Base-by-base conservation (phyloP, 352 stramenopile species). In the Phytophthora citrophthora region DNA sequence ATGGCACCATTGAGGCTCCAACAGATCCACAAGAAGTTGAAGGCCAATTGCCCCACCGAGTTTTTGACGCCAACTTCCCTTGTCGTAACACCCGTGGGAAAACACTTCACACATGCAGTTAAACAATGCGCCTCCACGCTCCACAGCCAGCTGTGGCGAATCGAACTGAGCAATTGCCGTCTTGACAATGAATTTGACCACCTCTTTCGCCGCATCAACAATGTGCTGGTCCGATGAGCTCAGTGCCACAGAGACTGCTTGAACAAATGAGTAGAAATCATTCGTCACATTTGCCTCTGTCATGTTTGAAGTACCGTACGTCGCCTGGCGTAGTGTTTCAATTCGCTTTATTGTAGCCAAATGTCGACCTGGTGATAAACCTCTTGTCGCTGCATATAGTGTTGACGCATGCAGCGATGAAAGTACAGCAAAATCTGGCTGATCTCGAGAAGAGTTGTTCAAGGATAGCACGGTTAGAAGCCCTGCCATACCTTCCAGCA, bases 11-110 rank as follows among this genome's bases (percentile, higher is more conserved):
- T 89, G 77, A 36, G 81, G 63, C 23, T 76, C 81, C 23, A 97
- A 61, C 9, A 67, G 36, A 27, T 93, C 74, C 23, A 95, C 79
- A 11, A 97, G 76, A 38, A 88, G 64, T 20, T 77, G 63, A 11
- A 97, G 63, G 4, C 87, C 89, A 29, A 82, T 74, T n/a, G 83
- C 81, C 51, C 86, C 87, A 5, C 88, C 89, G 8, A 95, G 70
- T 54, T 96, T 97, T 39, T 83, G 72, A 8, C 88, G 81, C 89
- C 89, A 97, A 31, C 79, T 92, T 31, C 67, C 77, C 64, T 95
- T 96, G 61, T 96, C 86, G 40, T 95, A 96, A 45, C 88, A 97
- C 2, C 82, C 83, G 24, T 96, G 89, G 13, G 79, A 76, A 61
- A 95, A 94, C 9, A 94, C 77, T 10, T 93, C 83, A 39, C 85